Base-by-base conservation (phyloP, 371 early-diverging fungal genomes). In the Apophysomyces trapeziformis region DNA sequence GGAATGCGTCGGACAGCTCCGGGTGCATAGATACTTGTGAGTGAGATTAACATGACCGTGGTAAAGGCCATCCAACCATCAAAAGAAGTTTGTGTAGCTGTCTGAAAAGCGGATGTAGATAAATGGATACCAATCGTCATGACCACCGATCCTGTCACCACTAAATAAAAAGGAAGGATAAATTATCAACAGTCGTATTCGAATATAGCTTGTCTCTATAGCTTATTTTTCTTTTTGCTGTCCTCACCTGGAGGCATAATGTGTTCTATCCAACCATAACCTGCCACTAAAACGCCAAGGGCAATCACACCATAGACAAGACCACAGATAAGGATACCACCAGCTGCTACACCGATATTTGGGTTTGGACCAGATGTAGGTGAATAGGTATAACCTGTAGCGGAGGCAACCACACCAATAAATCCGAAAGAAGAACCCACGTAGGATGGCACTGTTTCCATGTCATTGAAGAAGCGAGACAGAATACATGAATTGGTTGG, bases 401-500 rank as follows among this genome's bases (percentile, higher is more conserved):
- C 82, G 5, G 84, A 76, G 14, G 65, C 66, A 39, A 86, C 82
- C 4, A 80, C 83, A 38, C 85, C 80, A 47, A 87, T 74, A 21
- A 87, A 87, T 4, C 84, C 80, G 54, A 82, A 84, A 1, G 84
- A 83, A 21, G 84, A 85, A 6, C 88, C 88, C 43, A 88, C 80
- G 60, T 84, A 88, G 1, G 84, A 79, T 5, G 88, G 88, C 7
- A 88, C 84, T 73, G 6, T 45, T 26, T 26, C 32, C 32, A 26
- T 26, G 32, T 26, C 2, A 3, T 26, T 1, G 32, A 26, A 26
- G 32, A 26, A 26, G 2, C 32, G 32, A 26, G n/a, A 38, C 1
- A 68, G 45, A 54, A 68, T 68, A 12, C 61, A 64, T 26, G 65
- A 68, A 35, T n/a, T 8, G 36, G 37, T 35, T 58, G n/a, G 14